Percentiles rank a stretch among this genome's conserved stretches.
These are phyloP conservation scores for Ogataea polymorpha DNA, from an alignment of 805 yeast genomes.

Conservation along the genomic window DNA sequence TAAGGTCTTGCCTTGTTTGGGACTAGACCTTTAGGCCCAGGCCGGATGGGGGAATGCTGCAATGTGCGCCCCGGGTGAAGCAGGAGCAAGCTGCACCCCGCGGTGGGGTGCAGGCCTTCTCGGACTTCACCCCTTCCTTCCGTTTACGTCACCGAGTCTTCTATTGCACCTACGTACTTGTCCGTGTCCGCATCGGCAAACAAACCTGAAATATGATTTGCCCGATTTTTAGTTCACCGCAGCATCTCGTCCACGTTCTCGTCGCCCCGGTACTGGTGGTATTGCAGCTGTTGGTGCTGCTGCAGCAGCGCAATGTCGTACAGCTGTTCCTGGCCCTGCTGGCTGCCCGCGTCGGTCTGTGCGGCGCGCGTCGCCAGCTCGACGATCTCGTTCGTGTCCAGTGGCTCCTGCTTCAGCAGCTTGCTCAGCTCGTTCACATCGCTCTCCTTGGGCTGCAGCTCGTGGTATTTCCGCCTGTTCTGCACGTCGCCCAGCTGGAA, in stretches of 20 bases:
- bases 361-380: constrained; percentile 26
- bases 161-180: no score
- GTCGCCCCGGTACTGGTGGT: constrained; percentile 15
- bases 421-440: constrained; percentile 22
- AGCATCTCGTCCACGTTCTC: constrained; percentile 25
- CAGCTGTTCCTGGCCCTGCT: constrained; percentile 13
- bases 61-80: constrained; percentile 2
- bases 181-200: no score
- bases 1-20: not conserved
- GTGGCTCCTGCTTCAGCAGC: constrained; percentile 20
- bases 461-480: constrained; percentile 14
- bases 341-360: constrained; percentile 12
- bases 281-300: constrained; percentile 18
- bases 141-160: not conserved
- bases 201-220: no score
- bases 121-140: not conserved
- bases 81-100: constrained; percentile 4
- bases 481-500: constrained; percentile 14
- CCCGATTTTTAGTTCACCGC: constrained; percentile 6
- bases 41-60: not conserved
- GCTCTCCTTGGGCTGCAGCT: constrained; percentile 17
- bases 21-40: not conserved
- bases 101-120: not conserved
- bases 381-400: constrained; percentile 24
- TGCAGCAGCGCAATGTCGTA: constrained; percentile 21